Evolutionary conservation across 495 filamentous ascomycete species (phyloP).

Genomic region (Penicillium pulvis): DNA sequence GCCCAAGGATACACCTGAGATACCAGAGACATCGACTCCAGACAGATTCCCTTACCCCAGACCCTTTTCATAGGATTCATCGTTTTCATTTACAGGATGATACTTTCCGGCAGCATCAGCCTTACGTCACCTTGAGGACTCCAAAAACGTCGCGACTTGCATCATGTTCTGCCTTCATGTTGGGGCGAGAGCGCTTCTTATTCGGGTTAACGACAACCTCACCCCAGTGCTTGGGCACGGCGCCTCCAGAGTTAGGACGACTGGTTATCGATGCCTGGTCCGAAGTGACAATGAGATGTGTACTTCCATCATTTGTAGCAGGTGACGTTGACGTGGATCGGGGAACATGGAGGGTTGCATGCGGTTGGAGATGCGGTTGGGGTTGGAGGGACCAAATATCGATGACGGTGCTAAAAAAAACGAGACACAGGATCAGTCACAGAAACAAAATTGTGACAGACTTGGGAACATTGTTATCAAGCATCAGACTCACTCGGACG

Average conservation of each 20-base stretch:
- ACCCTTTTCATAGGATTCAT: conserved; percentile 19
- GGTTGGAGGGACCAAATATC: conserved; percentile 55
- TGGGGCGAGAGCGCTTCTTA: conserved; percentile 38
- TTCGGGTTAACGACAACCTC: conserved; percentile 49
- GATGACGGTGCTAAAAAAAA: conserved; percentile 42
- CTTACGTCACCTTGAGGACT: conserved; percentile 44
- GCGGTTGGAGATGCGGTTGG: conserved; percentile 50
- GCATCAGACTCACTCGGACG: conserved; percentile 49
- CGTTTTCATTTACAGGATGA: conserved; percentile 13
- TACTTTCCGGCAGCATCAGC: neutral
- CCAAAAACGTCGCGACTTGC: conserved; percentile 46
- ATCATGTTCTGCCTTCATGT: conserved; percentile 27
- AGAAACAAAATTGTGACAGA: neutral
- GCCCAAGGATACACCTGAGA: neutral
- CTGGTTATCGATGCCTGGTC: conserved; percentile 20
- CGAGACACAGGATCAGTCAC: conserved; percentile 3
- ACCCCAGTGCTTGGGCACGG: conserved; percentile 50
- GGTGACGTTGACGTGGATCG: conserved; percentile 36
- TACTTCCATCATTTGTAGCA: conserved; percentile 20
- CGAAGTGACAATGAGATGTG: conserved; percentile 25
- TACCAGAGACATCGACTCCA: conserved; percentile 3
- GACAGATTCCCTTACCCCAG: neutral
- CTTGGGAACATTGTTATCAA: neutral
- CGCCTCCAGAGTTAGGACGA: conserved; percentile 26
- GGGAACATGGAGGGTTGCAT: conserved; percentile 43